Evolutionary conservation across 1,139 yeast species (phyloP), one percentile per base, ranked within the genome.

Genomic region (Yamadazyma blattariae): DNA sequence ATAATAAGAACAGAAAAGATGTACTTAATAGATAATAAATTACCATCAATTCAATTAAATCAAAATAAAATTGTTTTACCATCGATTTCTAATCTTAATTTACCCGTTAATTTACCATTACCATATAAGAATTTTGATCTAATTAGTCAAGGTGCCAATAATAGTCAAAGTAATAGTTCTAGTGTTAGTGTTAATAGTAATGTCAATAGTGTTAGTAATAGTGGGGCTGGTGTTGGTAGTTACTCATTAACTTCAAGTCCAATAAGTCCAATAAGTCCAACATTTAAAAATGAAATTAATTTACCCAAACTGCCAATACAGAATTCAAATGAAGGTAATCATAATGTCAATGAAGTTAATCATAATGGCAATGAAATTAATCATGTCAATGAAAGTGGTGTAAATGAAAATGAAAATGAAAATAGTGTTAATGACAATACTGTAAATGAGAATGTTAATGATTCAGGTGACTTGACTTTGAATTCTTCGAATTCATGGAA

Each of bases 11-110:
- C 24, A 19, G 33, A 17, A 17, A 30, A 11, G 27, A 28, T 27
- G 32, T 23, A 33, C 12, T 22, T 32, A 26, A 22, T 32, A n/a
- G 30, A 32, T 25, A 34, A 38, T 28, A 32, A 47, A 36, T 48
- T 58, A 21, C 67, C 67, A 9, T 54, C 61, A 32, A 59, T 61
- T 33, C 60, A 56, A 33, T 53, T 59, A 37, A 54, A 47, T 42
- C 25, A 27, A 8, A 32, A 28, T n/a, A 35, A 33, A 15, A 35
- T 38, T 7, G 32, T 26, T 10, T 41, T 48, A 27, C 52, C 52
- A 12, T 47, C 54, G 8, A 50, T 50, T 21, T 46, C 44, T 27
- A 36, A 36, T 20, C 30, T 36, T 10, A 36, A 36, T 17, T 32
- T 36, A 26, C 39, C 39, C 2, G 23, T 31, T 5, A 25, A 25